Evolutionary conservation across 306 rosid genomes (phyloP), one percentile per base, ranked within the genome.

Genomic region (Cicer cuneatum): DNA sequence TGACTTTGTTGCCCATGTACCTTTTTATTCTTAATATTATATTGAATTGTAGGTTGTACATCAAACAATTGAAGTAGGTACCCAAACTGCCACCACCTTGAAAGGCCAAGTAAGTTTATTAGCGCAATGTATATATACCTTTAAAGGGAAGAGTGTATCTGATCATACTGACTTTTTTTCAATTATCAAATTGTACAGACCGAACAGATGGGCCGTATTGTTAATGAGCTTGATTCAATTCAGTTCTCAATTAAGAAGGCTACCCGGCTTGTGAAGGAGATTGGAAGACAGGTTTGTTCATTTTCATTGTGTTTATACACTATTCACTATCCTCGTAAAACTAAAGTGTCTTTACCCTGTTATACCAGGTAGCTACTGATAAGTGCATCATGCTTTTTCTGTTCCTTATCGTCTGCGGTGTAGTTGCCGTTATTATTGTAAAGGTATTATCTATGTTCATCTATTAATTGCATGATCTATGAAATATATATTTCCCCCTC

Each of bases 311-410:
- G 53, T 72, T 29, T 6, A 19, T 47, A 69, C 76, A 51, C 35
- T 72, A 7, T 52, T 65, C 59, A 29, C 16, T 42, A 67, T 58
- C 41, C 61, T 48, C 53, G 40, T 33, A 54, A 66, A 77, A 77
- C 83, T 61, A 39, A 80, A 29, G 2, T 46, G 41, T 39, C 59
- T 48, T 58, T 57, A 63, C 49, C 37, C 42, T 2, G 67, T 56
- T 69, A 64, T 66, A 64, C 47, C 90, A 93, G 98, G 97, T 94
- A 72, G 99, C 99, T 70, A 94, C 99, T 7, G 99, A 94, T 65
- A 94, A 91, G 87, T 94, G 99, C 89, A 94, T 94, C 88, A 94
- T 94, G 99, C 84, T 90, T 71, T 92, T 94, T 73, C 89, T 94
- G 67, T 67, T 88, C 76, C 96, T 94, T 42, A 87, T 94, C 41